phyloP scores from a whole-genome alignment of 208 protist species.

The Leishmania major region DNA sequence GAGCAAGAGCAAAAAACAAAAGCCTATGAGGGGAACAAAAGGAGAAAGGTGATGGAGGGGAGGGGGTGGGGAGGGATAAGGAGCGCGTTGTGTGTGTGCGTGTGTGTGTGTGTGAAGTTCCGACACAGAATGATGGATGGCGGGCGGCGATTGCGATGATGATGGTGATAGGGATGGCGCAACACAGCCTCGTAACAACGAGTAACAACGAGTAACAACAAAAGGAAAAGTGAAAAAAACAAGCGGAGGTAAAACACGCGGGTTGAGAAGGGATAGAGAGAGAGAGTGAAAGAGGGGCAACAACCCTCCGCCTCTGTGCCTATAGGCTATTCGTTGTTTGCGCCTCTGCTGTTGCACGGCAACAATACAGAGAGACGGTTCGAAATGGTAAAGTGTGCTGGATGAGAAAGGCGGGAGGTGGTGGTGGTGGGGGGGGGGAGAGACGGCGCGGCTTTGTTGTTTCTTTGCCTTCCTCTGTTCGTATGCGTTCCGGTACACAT shows the following conservation, averaged over 20 bases:
- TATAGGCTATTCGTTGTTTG: neutral
- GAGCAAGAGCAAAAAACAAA: neutral
- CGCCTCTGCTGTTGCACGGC: too few relatives aligned
- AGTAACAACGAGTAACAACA: neutral
- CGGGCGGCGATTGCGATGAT: neutral
- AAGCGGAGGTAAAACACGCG: neutral
- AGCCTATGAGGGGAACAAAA: neutral
- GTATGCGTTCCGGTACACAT: neutral
- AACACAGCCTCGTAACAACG: neutral
- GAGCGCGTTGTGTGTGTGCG: neutral
- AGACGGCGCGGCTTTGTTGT: too few relatives aligned
- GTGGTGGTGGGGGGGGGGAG: too few relatives aligned
- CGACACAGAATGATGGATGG: neutral
- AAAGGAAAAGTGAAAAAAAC: neutral
- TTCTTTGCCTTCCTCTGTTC: neutral
- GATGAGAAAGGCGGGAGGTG: neutral
- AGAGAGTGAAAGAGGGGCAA: neutral
- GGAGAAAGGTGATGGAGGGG: neutral
- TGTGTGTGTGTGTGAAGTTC: neutral
- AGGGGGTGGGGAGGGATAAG: neutral
- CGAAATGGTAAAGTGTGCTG: neutral
- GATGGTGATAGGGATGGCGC: neutral
- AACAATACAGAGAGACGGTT: neutral
- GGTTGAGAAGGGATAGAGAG: neutral
- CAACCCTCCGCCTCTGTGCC: neutral